Evolutionary conservation across 257 asterid species (phyloP), one percentile per base, ranked within the genome.

Genomic region (Buddleja alternifolia): DNA sequence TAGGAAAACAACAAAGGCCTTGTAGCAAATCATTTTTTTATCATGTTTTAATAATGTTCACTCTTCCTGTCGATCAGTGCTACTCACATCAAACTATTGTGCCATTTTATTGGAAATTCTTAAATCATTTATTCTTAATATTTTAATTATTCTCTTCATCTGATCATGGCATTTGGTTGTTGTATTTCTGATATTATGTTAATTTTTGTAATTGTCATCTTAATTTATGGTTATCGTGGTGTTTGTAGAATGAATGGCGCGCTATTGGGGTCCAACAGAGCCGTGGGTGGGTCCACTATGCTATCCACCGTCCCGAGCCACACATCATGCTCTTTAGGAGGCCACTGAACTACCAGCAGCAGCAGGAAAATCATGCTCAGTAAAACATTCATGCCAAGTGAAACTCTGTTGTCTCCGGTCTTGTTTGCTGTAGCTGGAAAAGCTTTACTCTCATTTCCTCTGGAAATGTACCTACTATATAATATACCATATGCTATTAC

Each of bases 311-410:
- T 7, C 97, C 98, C 2, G 98, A 92, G 87, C 97, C 98, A 40
- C 98, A 92, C 84, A 92, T 92, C 77, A 90, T 92, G 98, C 96
- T 92, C 70, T 92, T 92, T 74, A 85, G 98, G 88, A 86, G 98
- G 98, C 81, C 95, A 8, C 74, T 92, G 62, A 92, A 90, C 93
- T 82, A 73, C 76, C 97, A 89, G 82, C 97, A 87, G 78, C 93
- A 83, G 87, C 97, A 92, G 74, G 86, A 78, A 10, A 74, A 21
- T 20, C 80, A 77, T 65, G 79, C 80, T 67, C 79, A 72, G 34
- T 60, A 78, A 42, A 19, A 62, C 67, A 23, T 82, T 55, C 65
- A 65, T 71, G 71, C 79, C 63, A 72, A 80, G 82, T 77, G 76
- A 75, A 53, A 52, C 47, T n/a, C 29, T 6, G 32, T 51, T 60